Evolutionary conservation across 441 rosid genomes (phyloP), one percentile per base, ranked within the genome.

Genomic region (Mallotus repandus): DNA sequence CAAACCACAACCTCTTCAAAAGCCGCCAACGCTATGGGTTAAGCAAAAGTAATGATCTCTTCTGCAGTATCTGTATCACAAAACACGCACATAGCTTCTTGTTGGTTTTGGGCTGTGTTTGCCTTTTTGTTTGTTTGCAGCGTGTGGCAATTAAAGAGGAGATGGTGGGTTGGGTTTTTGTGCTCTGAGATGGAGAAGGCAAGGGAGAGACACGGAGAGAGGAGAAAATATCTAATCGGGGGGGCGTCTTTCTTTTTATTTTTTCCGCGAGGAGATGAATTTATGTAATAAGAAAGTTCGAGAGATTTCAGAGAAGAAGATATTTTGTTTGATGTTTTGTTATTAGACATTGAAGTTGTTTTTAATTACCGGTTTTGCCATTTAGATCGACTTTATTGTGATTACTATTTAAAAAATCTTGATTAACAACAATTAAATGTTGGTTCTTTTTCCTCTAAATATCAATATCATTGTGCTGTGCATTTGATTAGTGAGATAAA

Each of bases 301-400:
- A 88, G 88, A 89, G 76, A 78, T 16, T 1, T 63, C 14, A n/a
- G 11, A 58, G 29, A 81, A 9, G 63, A 57, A 69, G 91, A 88
- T 84, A 81, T 88, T 88, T 88, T 82, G 3, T 12, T 22, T 0
- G 4, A 0, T 14, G 4, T 3, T 35, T 46, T 0, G 4, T 6
- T 7, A 68, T 61, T 19, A 59, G 69, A 25, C 79, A 12, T 76
- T 61, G 10, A 32, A 8, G 11, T 76, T 71, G 1, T 0, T 0
- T 0, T 1, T 32, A 78, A 60, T 82, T 84, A 85, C 86, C 45
- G 41, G 1, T 0, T 8, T 2, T 72, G 79, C 87, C 88, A 81
- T 76, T 4, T 9, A 13, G 5, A 35, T 35, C 41, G 41, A 3
- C 41, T 35, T 35, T 3, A 35, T 35, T 35, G 41, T 35, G 41